Base-by-base conservation (phyloP, 2,329 filamentous ascomycete genomes). In the Aspergillus pseudotamarii region DNA sequence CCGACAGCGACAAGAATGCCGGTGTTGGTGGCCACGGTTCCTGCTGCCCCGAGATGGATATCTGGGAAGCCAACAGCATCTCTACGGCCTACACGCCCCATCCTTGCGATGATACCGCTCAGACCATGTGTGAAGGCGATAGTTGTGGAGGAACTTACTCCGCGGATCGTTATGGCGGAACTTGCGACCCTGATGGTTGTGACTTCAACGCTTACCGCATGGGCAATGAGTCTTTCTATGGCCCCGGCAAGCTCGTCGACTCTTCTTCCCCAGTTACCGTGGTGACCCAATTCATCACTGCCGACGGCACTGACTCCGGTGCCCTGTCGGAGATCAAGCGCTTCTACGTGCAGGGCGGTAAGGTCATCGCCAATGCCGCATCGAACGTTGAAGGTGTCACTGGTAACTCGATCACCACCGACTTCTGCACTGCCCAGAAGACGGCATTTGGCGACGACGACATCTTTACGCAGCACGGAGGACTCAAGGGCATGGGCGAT, bases 151-250 rank as follows among this genome's bases (percentile, higher is more conserved):
- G 85, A 30, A 81, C 79, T 14, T 81, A 81, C 67, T 77, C 84
- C 71, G 60, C 67, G 57, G 77, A 83, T 68, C 86, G 88, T 67
- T 90, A 90, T 74, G 78, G 71, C 45, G 87, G 88, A 59, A 76
- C 84, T 65, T 91, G 89, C 75, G 89, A 91, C 75, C 86, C 87
- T 68, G 87, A 89, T 72, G 89, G 88, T n/a, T 91, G 89, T 73
- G 89, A 90, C 75, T 90, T 88, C 84, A 90, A 90, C 83, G 73
- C 83, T 51, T 91, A 87, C 83, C 87, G 88, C 73, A 82, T 86
- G 82, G 89, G 89, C 66, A 83, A 87, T 78, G 80, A 80, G 58
- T 78, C 79, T 73, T 91, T 89, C 81, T 91, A 88, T 79, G 89
- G 88, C 63, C 77, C 82, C 2, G 80, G 81, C 68, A 80, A 80